phyloP scores from a whole-genome alignment of 495 filamentous ascomycete genomes.

The Jackrogersella minutella region DNA sequence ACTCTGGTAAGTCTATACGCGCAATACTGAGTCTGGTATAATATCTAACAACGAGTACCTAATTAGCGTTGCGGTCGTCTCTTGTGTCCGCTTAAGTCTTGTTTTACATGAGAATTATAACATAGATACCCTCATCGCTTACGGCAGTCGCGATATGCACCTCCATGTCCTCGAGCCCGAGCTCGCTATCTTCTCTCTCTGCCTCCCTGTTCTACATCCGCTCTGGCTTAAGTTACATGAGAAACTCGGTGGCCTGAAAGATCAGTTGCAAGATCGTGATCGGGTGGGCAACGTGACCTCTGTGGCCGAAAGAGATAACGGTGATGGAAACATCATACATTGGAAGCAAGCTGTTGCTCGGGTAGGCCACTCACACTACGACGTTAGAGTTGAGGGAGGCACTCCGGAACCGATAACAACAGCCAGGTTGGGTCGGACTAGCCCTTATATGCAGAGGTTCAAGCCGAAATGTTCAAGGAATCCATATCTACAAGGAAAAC shows the following conservation, averaged over 20 bases:
- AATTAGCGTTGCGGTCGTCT: constrained; percentile 18
- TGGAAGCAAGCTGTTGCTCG: neutral
- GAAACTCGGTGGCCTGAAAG: neutral
- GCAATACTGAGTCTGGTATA: neutral
- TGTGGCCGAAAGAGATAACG: neutral
- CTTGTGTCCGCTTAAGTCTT: constrained; percentile 17
- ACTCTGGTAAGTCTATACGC: constrained; percentile 43
- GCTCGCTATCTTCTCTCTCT: constrained; percentile 23
- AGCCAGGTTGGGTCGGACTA: neutral
- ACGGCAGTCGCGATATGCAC: constrained; percentile 8
- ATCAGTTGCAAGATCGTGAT: neutral
- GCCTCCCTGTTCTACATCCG: constrained; percentile 19
- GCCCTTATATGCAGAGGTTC: neutral
- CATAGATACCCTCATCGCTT: neutral
- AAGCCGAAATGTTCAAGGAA: neutral
- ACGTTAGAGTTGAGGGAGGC: neutral
- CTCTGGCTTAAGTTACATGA: constrained; percentile 7
- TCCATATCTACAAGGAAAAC: neutral
- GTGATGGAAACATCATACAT: neutral
- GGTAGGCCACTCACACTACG: neutral
- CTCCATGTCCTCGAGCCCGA: constrained; percentile 33
- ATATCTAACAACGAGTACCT: neutral
- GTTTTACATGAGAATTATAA: neutral
- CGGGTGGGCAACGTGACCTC: neutral
- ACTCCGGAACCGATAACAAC: neutral